phyloP scores from a whole-genome alignment of 129 eudicot species.

The Sambucus nigra region DNA sequence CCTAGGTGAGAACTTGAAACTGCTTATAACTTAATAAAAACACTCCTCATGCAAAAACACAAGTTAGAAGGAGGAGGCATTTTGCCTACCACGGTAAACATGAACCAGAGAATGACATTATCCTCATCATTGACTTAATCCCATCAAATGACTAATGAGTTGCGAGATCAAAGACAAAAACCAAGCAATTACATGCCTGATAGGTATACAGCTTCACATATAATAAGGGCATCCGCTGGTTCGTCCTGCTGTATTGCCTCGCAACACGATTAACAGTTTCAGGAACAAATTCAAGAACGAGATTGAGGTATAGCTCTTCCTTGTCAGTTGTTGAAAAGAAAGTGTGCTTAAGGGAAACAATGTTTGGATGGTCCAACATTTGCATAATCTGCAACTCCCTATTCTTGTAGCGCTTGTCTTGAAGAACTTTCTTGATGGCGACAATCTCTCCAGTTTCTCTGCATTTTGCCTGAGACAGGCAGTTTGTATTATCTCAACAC shows the following conservation, averaged over 20 bases:
- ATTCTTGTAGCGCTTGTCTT: constrained; percentile 98
- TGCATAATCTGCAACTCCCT: constrained; percentile 97
- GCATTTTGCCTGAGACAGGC: constrained; percentile 73
- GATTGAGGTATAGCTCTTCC: constrained; percentile 89
- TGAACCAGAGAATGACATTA: too few species aligned
- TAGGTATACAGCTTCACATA: constrained; percentile 91
- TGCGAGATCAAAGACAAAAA: background rate
- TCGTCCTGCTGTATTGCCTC: constrained; percentile 82
- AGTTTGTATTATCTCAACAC: constrained; percentile 1
- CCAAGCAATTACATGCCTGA: constrained; percentile 45
- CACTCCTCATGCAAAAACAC: too few species aligned
- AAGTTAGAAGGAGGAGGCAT: too few species aligned
- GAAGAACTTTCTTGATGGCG: constrained; percentile 98
- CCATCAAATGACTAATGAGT: too few species aligned
- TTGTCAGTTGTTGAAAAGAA: constrained; percentile 88
- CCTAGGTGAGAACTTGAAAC: too few species aligned
- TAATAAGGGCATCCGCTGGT: constrained; percentile 81
- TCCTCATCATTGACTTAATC: too few species aligned
- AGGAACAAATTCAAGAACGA: constrained; percentile 95
- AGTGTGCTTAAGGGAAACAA: constrained; percentile 86
- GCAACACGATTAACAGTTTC: constrained; percentile 94
- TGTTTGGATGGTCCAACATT: constrained; percentile 97
- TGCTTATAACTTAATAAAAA: too few species aligned
- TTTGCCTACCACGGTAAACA: too few species aligned
- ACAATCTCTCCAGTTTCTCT: constrained; percentile 95